Evolutionary conservation across 1,284 basidiomycete species (phyloP), one percentile per base, ranked within the genome.

Genomic region (Irpex sp.): DNA sequence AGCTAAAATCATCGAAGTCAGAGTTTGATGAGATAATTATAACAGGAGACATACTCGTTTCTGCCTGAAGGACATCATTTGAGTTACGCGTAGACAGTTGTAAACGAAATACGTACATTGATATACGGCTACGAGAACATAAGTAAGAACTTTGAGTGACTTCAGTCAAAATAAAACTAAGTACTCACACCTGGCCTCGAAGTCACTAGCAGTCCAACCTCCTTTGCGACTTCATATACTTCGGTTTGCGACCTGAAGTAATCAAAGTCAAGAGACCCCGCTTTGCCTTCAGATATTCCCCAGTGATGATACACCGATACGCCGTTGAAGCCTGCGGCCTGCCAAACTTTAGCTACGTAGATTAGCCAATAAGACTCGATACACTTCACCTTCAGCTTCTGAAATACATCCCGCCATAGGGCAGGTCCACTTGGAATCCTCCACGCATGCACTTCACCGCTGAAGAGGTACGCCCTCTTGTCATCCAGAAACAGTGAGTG

Each of bases 151-250:
- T 26, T 26, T 26, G 26, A 26, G 26, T 26, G 15, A 54, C 26
- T 21, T 49, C n/a, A n/a, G 63, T 21, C 39, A 33, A 36, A 13
- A 26, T 46, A 37, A 31, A 57, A 7, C 1, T 39, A 8, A 50
- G 11, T 11, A 65, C 74, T 69, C 71, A 67, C 72, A 31, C 86
- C 86, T 60, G 89, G 89, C 51, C 89, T 79, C 58, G 88, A 76
- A 56, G 89, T 83, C 50, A 90, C 77, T 78, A 85, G 88, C 8
- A 90, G 72, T 0, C 88, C 89, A 19, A 81, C 83, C 37, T 80
- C 83, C 67, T 79, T 83, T 1, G 87, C 84, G 33, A 84, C 82
- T 58, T 88, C 83, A 64, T 84, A 87, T 57, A 84, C 77, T 15
- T 68, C 71, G 1, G 71, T 70, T 6, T 77, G 68, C 2, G 65